Conservation (phyloP, 192 early-diverging fungal genomes). For the Allomyces arbusculus region DNA sequence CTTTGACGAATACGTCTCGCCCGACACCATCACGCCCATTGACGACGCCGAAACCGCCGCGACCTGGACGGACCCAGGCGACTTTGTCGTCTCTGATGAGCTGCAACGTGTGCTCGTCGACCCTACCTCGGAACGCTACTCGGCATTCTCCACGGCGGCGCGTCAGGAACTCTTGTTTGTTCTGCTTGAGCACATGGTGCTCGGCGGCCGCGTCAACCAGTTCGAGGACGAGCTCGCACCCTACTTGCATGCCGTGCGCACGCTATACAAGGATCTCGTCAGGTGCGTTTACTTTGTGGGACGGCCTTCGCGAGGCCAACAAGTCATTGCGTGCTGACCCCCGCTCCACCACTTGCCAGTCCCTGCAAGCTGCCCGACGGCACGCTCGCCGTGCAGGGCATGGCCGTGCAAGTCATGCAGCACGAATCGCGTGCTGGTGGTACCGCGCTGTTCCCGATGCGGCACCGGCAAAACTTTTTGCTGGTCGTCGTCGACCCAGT, state of each 20-base stretch:
- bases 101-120: constrained; percentile 22
- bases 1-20: constrained; percentile 16
- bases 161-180: constrained; percentile 28
- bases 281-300: constrained; percentile 3
- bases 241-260: constrained; percentile 22
- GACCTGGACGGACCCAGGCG: constrained; percentile 1
- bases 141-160: constrained; percentile 13
- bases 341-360: no score
- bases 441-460: constrained; percentile 18
- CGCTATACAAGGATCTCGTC: constrained; percentile 30
- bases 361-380: no score
- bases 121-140: constrained; percentile 14
- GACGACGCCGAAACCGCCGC: neutral
- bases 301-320: no score
- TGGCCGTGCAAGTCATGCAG: no score
- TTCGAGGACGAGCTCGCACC: constrained; percentile 26
- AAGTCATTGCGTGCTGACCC: no score
- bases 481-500: constrained; percentile 23
- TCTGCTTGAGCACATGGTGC: constrained; percentile 22
- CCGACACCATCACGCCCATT: neutral
- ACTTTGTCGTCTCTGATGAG: constrained; percentile 25
- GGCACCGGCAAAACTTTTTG: constrained; percentile 37
- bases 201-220: constrained; percentile 30
- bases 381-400: no score
- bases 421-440: neutral